Evolutionary conservation across 345 rosid species (phyloP).

Genomic region (Iberis pinnata): DNA sequence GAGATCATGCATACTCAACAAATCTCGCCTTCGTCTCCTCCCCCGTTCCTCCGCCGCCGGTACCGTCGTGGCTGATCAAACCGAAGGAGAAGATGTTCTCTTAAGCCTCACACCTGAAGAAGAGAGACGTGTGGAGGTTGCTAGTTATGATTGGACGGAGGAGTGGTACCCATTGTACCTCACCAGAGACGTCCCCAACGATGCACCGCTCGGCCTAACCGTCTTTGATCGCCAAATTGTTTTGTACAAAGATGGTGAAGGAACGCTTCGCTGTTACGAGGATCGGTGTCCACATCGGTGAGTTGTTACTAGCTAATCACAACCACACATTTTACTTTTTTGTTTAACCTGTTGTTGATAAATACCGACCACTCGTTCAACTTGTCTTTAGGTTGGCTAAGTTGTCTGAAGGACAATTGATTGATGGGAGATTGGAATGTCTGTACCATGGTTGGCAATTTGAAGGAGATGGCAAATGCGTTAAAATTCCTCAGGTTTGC

Average conservation of each 20-base stretch:
- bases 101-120: slow-evolving; percentile 26
- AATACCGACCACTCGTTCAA: too few species aligned
- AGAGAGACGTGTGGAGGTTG: slow-evolving; percentile 37
- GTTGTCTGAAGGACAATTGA: slow-evolving; percentile 83
- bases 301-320: not conserved
- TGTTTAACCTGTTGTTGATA: too few species aligned
- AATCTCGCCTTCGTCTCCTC: slow-evolving; percentile 19
- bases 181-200: slow-evolving; percentile 66
- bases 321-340: slow-evolving; percentile 8
- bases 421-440: slow-evolving; percentile 88
- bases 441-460: slow-evolving; percentile 96
- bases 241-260: slow-evolving; percentile 67
- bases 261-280: slow-evolving; percentile 55
- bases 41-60: slow-evolving; percentile 20
- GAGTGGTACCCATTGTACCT: slow-evolving; percentile 96
- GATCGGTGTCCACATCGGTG: slow-evolving; percentile 97
- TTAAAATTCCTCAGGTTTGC: slow-evolving; percentile 83
- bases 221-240: slow-evolving; percentile 78
- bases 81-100: slow-evolving; percentile 30
- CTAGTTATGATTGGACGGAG: slow-evolving; percentile 72
- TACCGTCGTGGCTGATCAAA: not conserved
- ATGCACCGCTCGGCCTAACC: slow-evolving; percentile 85
- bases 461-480: slow-evolving; percentile 80
- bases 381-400: slow-evolving; percentile 56
- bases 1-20: slow-evolving; percentile 13